phyloP scores from a whole-genome alignment of 2,329 filamentous ascomycete species.

The Cadophora sp. region DNA sequence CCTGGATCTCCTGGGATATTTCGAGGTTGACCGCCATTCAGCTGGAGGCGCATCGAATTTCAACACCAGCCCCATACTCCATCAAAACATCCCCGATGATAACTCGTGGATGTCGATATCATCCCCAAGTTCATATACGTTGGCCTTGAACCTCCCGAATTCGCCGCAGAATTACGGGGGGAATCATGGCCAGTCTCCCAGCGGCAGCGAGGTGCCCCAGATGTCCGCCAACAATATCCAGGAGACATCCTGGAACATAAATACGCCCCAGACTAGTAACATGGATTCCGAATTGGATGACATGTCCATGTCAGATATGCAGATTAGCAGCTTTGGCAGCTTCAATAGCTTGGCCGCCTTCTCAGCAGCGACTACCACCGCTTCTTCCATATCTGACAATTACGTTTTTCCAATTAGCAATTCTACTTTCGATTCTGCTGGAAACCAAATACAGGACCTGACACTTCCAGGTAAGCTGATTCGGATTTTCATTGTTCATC shows the following conservation, averaged over 20 bases:
- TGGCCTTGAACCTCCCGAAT: constrained; percentile 26
- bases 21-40: constrained; percentile 21
- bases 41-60: constrained; percentile 19
- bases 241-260: constrained; percentile 32
- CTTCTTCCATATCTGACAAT: constrained; percentile 37
- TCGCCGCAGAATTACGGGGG: constrained; percentile 33
- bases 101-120: constrained; percentile 28
- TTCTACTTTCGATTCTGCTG: constrained; percentile 27
- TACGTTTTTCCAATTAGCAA: constrained; percentile 35
- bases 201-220: constrained; percentile 29
- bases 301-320: constrained; percentile 33
- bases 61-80: constrained; percentile 25
- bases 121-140: constrained; percentile 34
- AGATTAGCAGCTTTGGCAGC: constrained; percentile 38
- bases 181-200: constrained; percentile 27
- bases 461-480: constrained; percentile 31
- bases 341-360: constrained; percentile 33
- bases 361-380: constrained; percentile 31
- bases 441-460: constrained; percentile 30
- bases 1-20: constrained; percentile 20
- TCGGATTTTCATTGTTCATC: not conserved
- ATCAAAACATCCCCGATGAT: constrained; percentile 28
- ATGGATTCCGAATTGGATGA: constrained; percentile 33
- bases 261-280: constrained; percentile 21
- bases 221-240: constrained; percentile 31